These are phyloP conservation scores for Cercospora sp. DNA, from an alignment of 2,329 filamentous ascomycete species.

Conservation along the genomic window DNA sequence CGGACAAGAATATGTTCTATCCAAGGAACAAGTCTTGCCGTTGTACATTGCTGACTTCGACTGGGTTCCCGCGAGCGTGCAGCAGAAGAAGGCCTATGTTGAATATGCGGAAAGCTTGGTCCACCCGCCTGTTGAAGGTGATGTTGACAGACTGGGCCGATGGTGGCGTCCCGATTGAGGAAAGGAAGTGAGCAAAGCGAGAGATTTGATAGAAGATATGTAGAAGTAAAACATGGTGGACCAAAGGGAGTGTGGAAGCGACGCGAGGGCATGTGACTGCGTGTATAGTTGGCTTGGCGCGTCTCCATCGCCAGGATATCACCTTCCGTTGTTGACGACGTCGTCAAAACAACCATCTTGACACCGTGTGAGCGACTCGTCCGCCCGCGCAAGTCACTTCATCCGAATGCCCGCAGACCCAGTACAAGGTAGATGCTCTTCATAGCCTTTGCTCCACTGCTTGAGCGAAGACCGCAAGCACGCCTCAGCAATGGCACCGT, in stretches of 20 bases:
- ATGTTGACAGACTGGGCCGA: neutral
- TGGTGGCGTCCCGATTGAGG: neutral
- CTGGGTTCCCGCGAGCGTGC: neutral
- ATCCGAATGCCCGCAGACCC: neutral
- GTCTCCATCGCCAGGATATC: neutral
- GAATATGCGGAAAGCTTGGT: neutral
- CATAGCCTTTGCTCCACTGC: neutral
- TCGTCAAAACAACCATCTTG: neutral
- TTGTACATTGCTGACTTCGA: neutral
- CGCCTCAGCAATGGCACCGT: neutral
- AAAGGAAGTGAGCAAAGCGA: neutral
- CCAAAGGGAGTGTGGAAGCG: neutral
- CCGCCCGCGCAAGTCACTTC: neutral
- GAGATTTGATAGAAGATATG: neutral
- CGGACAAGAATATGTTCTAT: neutral
- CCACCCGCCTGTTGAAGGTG: neutral
- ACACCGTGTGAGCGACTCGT: neutral
- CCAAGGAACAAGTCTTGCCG: neutral
- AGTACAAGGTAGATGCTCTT: neutral
- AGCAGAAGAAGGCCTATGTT: neutral
- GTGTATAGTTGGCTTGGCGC: neutral
- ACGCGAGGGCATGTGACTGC: neutral
- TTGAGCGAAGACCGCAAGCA: neutral
- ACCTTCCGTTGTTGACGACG: neutral
- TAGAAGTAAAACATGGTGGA: neutral